Evolutionary conservation across 2,329 filamentous ascomycete species (phyloP).

Genomic region (Cordyceps cateniannulata): DNA sequence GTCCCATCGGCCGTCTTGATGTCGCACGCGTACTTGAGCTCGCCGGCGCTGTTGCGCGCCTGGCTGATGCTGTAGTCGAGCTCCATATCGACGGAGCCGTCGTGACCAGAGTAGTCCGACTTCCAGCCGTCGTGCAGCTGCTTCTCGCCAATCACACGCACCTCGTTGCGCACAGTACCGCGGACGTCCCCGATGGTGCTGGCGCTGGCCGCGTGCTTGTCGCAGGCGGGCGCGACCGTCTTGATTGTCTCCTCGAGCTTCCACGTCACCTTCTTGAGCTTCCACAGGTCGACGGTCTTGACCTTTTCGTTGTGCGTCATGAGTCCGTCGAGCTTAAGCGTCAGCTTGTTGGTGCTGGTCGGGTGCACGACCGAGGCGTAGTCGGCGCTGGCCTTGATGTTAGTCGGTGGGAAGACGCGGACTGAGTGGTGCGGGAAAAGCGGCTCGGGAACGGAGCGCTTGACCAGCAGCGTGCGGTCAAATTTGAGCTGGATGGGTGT

Average conservation of each 20-base stretch:
- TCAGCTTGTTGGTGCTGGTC: conserved; percentile 72
- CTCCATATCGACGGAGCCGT: conserved; percentile 62
- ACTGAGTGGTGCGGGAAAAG: conserved; percentile 82
- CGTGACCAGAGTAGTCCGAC: conserved; percentile 48
- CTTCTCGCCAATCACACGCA: conserved; percentile 69
- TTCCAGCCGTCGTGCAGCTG: conserved; percentile 90
- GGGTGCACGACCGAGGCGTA: conserved; percentile 81
- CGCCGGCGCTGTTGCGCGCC: conserved; percentile 39
- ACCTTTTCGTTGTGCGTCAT: conserved; percentile 61
- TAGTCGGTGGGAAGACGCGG: conserved; percentile 92
- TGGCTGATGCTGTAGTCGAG: conserved; percentile 53
- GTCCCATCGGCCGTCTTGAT: conserved; percentile 68
- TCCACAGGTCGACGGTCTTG: conserved; percentile 74
- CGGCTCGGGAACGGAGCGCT: conserved; percentile 67
- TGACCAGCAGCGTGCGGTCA: conserved; percentile 63
- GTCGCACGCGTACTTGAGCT: conserved; percentile 66
- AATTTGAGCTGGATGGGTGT: conserved; percentile 46
- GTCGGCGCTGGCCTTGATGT: conserved; percentile 79
- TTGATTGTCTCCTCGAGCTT: conserved; percentile 82
- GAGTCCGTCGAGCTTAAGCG: conserved; percentile 80
- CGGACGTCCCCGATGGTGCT: conserved; percentile 45
- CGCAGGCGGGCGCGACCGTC: conserved; percentile 72
- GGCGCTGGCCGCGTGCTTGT: conserved; percentile 58
- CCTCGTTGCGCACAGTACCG: conserved; percentile 67
- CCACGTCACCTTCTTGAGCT: conserved; percentile 87